Percentiles rank a stretch among this genome's conserved stretches.
Evolutionary conservation across 2,329 filamentous ascomycete species (phyloP).

Genomic region (Trichoderma citrinoviride): DNA sequence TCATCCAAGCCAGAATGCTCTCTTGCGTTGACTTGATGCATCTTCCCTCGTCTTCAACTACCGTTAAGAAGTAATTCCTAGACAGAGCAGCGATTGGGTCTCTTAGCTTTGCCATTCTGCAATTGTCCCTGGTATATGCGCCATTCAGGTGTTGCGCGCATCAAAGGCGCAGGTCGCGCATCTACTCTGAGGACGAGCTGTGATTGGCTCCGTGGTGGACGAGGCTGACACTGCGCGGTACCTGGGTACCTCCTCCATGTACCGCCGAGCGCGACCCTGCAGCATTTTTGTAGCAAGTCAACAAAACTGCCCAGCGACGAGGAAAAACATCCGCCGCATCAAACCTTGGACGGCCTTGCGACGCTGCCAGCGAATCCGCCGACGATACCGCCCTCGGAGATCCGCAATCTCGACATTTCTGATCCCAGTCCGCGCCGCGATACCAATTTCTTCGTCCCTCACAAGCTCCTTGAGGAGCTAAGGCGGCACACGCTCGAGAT

Average conservation of each 20-base stretch:
- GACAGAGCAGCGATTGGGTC: too few species aligned
- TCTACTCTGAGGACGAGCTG: not conserved
- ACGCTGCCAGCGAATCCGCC: not conserved
- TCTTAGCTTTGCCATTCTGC: not conserved
- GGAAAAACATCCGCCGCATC: slow-evolving; percentile 1
- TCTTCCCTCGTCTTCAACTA: not conserved
- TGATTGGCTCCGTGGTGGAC: slow-evolving; percentile 10
- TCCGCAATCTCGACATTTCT: not conserved
- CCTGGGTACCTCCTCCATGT: slow-evolving; percentile 1
- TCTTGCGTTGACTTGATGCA: not conserved
- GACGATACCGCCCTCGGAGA: not conserved
- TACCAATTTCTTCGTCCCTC: not conserved
- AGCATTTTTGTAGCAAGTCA: slow-evolving; percentile 23
- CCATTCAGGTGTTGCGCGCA: not conserved
- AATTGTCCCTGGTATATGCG: not conserved
- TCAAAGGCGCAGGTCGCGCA: not conserved
- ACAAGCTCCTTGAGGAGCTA: slow-evolving; percentile 21
- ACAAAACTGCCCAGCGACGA: slow-evolving; percentile 19
- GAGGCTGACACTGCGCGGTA: slow-evolving; percentile 17
- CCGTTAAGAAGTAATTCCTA: too few species aligned
- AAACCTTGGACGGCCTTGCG: not conserved
- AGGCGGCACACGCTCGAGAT: slow-evolving; percentile 19
- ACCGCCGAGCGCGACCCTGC: slow-evolving; percentile 18
- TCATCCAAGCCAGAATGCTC: not conserved
- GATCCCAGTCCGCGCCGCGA: not conserved